Evolutionary conservation across 306 rosid genomes (phyloP), one percentile per base, ranked within the genome.

Genomic region (Casuarina equisetifolia): DNA sequence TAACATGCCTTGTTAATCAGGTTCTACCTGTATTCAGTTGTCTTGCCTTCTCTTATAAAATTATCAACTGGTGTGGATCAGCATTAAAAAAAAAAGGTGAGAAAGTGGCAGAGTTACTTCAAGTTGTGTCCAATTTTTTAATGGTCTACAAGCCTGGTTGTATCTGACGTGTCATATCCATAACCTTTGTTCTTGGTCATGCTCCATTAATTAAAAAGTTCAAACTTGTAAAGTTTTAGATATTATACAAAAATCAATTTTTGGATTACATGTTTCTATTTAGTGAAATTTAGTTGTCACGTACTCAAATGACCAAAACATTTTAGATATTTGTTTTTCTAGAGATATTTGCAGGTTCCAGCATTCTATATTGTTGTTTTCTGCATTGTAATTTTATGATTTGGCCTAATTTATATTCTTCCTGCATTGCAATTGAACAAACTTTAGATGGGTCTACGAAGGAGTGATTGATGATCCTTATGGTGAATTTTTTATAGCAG

Each of bases 381-480:
- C 17, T 46, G 55, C 74, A 57, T 51, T 10, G 70, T 43, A 62
- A 52, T 45, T 40, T 70, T 58, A 53, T 62, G 11, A 49, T 62
- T 77, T 32, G 72, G 73, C 70, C 71, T 79, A 74, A 69, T 78
- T 78, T 25, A 38, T 66, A 78, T 76, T 70, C 44, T 83, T 75
- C 52, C 81, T 36, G 59, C 71, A 63, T 77, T 72, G 85, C 82
- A 70, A 80, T 75, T 19, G 77, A 83, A 83, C 80, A 45, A 55
- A 75, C 48, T 76, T 81, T 82, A 94, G 98, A 84, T 94, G 97
- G 98, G 92, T 94, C 82, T 91, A 94, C 76, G 98, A 94, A 86
- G 98, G 98, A 69, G 91, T 92, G 40, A 94, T 94, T 77, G 97
- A 92, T 83, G 98, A 94, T 91, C 97, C 98, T 74, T 94, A 92